Conservation (phyloP, 441 rosid genomes). For the Populus hybrid region DNA sequence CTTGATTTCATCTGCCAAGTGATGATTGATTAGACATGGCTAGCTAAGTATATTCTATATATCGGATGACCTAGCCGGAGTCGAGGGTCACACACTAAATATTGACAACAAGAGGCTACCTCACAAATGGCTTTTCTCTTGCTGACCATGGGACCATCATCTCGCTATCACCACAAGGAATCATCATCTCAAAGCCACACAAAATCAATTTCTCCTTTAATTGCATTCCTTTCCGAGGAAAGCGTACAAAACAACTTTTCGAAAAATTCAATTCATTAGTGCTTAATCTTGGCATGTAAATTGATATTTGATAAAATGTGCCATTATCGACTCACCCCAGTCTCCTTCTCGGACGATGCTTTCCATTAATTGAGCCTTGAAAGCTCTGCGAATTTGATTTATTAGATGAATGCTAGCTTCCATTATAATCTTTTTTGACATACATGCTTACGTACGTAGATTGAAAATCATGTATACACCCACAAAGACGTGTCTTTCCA, state of each 20-base stretch:
- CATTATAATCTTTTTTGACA: neutral
- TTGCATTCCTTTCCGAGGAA: slow-evolving; percentile 33
- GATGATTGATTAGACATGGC: slow-evolving; percentile 33
- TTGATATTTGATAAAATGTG: slow-evolving; percentile 18
- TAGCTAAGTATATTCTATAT: slow-evolving; percentile 28
- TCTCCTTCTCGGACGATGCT: slow-evolving; percentile 20
- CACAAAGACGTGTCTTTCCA: neutral
- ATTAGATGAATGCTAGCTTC: neutral
- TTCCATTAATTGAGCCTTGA: slow-evolving; percentile 3
- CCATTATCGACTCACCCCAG: slow-evolving; percentile 10
- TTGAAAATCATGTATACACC: neutral
- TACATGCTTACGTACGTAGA: neutral
- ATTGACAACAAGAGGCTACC: slow-evolving; percentile 41
- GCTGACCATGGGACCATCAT: slow-evolving; percentile 35
- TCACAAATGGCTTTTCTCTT: slow-evolving; percentile 25
- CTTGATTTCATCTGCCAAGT: neutral
- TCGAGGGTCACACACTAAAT: slow-evolving; percentile 18
- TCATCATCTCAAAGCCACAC: slow-evolving; percentile 49
- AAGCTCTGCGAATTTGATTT: neutral
- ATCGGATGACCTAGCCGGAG: slow-evolving; percentile 13
- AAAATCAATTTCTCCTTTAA: slow-evolving; percentile 26
- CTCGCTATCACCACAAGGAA: slow-evolving; percentile 29
- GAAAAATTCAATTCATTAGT: slow-evolving; percentile 22
- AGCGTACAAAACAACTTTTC: slow-evolving; percentile 39
- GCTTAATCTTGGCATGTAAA: slow-evolving; percentile 17